Conservation (phyloP, 1,284 basidiomycete genomes). For the Kwoniella shivajii region DNA sequence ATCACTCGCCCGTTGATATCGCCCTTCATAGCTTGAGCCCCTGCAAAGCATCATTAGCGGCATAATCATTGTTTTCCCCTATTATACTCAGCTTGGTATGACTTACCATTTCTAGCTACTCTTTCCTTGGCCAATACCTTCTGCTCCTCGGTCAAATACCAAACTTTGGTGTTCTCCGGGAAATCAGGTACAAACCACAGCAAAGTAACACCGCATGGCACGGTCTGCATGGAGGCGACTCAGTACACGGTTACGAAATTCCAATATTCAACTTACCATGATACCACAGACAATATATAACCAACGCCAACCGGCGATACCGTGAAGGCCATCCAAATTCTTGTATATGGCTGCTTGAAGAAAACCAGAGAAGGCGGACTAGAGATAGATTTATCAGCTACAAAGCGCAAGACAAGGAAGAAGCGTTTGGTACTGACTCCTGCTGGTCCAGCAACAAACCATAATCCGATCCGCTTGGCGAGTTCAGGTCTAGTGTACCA, state of each 20-base stretch:
- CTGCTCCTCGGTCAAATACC: conserved; percentile 28
- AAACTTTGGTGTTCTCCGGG: conserved; percentile 27
- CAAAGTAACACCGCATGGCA: conserved; percentile 19
- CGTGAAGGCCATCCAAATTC: conserved; percentile 28
- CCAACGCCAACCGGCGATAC: conserved; percentile 39
- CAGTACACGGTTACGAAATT: not conserved
- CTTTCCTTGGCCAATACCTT: conserved; percentile 15
- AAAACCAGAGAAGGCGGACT: conserved; percentile 37
- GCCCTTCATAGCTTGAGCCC: conserved; percentile 6
- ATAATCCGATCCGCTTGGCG: conserved; percentile 31
- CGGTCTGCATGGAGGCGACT: conserved; percentile 2
- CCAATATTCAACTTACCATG: conserved; percentile 16
- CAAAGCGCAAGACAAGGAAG: not conserved
- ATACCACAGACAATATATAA: conserved; percentile 28
- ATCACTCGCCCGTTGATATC: conserved; percentile 8
- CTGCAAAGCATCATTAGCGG: too few relatives aligned
- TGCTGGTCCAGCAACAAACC: conserved; percentile 36
- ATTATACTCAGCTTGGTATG: too few relatives aligned
- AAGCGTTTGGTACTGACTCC: conserved; percentile 4
- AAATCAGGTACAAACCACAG: conserved; percentile 30
- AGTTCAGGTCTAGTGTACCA: conserved; percentile 36
- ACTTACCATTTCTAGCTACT: conserved; percentile 11
- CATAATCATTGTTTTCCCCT: too few relatives aligned
- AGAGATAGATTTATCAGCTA: not conserved
- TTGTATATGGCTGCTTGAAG: conserved; percentile 34